Percentiles rank a stretch among this genome's conserved stretches.
These are phyloP conservation scores for Didymella keratinophila DNA, from an alignment of 2,329 filamentous ascomycete species.

Conservation along the genomic window DNA sequence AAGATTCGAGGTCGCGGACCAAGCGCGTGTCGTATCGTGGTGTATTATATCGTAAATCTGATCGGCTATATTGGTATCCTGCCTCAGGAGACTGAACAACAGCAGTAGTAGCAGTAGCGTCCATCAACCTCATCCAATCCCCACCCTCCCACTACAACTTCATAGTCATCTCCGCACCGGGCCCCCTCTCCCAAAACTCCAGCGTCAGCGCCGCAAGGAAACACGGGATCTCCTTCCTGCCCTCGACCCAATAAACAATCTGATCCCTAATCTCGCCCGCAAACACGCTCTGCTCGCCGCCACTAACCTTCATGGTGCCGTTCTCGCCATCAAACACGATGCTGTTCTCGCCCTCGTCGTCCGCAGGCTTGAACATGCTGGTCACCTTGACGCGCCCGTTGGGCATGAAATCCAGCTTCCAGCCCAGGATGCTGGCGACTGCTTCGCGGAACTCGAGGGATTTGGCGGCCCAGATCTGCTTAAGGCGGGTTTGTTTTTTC, in stretches of 20 bases:
- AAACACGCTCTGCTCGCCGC: slow-evolving; percentile 86
- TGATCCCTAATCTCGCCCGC: slow-evolving; percentile 83
- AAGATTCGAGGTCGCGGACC: background rate
- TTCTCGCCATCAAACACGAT: slow-evolving; percentile 90
- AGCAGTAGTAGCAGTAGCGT: background rate
- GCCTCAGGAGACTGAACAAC: background rate
- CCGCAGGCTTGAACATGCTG: slow-evolving; percentile 77
- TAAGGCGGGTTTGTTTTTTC: slow-evolving; percentile 84
- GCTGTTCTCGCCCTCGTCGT: slow-evolving; percentile 65
- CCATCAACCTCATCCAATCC: background rate
- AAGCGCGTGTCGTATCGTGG: background rate
- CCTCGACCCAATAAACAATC: slow-evolving; percentile 95
- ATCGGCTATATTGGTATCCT: background rate
- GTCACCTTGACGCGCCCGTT: slow-evolving; percentile 95
- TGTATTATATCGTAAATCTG: slow-evolving; percentile 1
- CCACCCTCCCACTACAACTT: slow-evolving; percentile 15
- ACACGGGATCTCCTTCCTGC: slow-evolving; percentile 90
- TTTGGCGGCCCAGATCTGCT: slow-evolving; percentile 91
- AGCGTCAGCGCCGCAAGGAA: slow-evolving; percentile 90
- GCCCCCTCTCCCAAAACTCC: slow-evolving; percentile 83
- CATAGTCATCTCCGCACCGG: slow-evolving; percentile 35
- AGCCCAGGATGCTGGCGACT: slow-evolving; percentile 89
- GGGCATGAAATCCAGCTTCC: slow-evolving; percentile 95
- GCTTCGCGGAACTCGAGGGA: slow-evolving; percentile 94
- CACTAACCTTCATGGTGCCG: slow-evolving; percentile 97